Evolutionary conservation across 768 basidiomycete genomes (phyloP).

Genomic region (Amanita subjunquillea): DNA sequence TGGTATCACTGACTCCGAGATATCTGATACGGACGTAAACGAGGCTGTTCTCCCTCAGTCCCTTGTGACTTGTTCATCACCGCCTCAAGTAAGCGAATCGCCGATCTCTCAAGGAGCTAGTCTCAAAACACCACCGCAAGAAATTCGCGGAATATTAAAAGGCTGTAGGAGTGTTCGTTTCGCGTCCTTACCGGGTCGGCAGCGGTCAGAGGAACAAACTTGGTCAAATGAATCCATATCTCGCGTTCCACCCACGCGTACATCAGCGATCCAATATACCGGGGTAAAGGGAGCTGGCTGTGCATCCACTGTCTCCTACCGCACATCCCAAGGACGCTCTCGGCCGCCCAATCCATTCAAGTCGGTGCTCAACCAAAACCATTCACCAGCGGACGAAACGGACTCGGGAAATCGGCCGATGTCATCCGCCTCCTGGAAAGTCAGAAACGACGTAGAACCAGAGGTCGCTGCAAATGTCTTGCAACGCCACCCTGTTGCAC

Average conservation of each 20-base stretch:
- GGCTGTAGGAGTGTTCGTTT: conserved; percentile 5
- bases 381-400: background rate
- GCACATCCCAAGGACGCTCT: background rate
- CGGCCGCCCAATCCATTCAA: conserved; percentile 4
- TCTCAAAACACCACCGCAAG: background rate
- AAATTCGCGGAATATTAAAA: conserved; percentile 3
- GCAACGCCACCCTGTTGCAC: conserved; percentile 2
- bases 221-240: background rate
- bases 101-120: background rate
- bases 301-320: background rate
- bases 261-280: background rate
- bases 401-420: background rate
- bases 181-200: conserved; percentile 2
- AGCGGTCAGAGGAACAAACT: background rate
- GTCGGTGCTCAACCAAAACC: background rate
- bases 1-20: background rate
- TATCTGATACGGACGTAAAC: background rate
- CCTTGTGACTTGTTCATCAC: background rate
- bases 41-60: background rate
- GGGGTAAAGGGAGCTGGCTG: background rate
- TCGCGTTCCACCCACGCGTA: background rate
- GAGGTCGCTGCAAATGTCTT: background rate
- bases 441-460: background rate
- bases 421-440: background rate
- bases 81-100: background rate